Evolutionary conservation across 108 stramenopile species (phyloP).

Genomic region (Pelagomonas calceolata): DNA sequence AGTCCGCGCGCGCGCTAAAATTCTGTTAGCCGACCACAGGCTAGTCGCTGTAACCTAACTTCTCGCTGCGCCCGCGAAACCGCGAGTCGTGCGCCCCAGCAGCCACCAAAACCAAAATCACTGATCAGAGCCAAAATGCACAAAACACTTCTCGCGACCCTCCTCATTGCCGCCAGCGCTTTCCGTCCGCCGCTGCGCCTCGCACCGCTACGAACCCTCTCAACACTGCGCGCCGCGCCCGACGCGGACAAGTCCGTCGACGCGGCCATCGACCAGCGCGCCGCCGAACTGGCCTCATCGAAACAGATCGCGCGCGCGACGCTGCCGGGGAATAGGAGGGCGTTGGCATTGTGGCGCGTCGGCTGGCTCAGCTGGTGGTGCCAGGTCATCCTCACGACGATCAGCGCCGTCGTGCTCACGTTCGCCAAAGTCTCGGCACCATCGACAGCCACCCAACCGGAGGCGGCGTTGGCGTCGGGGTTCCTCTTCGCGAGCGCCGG

Average conservation of each 20-base stretch:
- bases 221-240: not conserved
- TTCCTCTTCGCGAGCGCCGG: constrained; percentile 3
- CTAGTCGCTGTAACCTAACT: too few relatives aligned
- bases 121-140: too few relatives aligned
- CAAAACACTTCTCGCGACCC: too few relatives aligned
- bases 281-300: not conserved
- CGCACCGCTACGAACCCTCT: too few relatives aligned
- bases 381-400: constrained; percentile 61
- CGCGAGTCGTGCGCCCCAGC: too few relatives aligned
- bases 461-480: not conserved
- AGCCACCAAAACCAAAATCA: too few relatives aligned
- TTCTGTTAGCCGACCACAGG: too few relatives aligned
- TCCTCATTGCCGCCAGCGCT: too few relatives aligned
- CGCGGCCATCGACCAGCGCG: not conserved
- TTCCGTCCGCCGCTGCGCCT: too few relatives aligned
- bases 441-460: too few relatives aligned
- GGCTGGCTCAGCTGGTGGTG: constrained; percentile 76
- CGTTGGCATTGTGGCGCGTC: not conserved
- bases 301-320: not conserved
- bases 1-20: too few relatives aligned
- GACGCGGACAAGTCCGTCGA: not conserved
- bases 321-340: not conserved
- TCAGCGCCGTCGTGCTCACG: constrained; percentile 56
- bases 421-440: constrained; percentile 44
- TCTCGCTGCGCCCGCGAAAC: too few relatives aligned